Evolutionary conservation across 75 land plant genomes (phyloP), one percentile per base, ranked within the genome.

Genomic region (Cryptomeria japonica): DNA sequence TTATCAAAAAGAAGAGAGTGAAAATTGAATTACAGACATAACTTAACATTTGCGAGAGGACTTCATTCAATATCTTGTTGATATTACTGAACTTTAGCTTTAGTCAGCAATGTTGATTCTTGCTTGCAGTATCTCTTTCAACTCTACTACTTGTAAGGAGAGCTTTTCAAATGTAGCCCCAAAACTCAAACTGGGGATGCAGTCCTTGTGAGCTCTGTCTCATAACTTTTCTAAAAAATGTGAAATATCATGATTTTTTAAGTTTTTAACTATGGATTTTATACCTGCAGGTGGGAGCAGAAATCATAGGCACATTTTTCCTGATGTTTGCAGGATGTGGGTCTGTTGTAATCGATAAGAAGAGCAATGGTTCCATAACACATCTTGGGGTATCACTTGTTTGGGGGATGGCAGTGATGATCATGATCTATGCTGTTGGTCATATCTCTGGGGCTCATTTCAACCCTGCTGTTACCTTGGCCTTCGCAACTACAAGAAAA

Each of bases 391-490:
- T 89, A 31, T 88, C 93, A 16, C 79, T 87, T 36, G 87, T 90
- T 38, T 93, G 90, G 73, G 96, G 91, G 0, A 41, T 93, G 42
- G 86, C 92, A 2, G 87, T 90, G 22, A 85, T 90, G 73, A 90
- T 93, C 15, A n/a, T 90, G 37, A 77, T 92, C 28, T 93, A 89
- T 88, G 51, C 90, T 9, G 82, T 94, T 34, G 95, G 95, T 2
- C 87, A 91, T n/a, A 89, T 93, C 87, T 95, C 96, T 1, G 95
- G 96, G 2, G 93, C 95, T 3, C 96, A 95, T 64, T 84, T 95
- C 82, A 95, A 95, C 83, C 96, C 96, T 85, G 88, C 95, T 11
- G 89, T 93, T 79, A 95, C 96, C 46, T 44, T 94, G 1, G 95
- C 93, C 32, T 91, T 90, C 37, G 94, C 95, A 13, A 58, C 85